Evolutionary conservation across 768 basidiomycete genomes (phyloP).

Genomic region (Artomyces pyxidatus): DNA sequence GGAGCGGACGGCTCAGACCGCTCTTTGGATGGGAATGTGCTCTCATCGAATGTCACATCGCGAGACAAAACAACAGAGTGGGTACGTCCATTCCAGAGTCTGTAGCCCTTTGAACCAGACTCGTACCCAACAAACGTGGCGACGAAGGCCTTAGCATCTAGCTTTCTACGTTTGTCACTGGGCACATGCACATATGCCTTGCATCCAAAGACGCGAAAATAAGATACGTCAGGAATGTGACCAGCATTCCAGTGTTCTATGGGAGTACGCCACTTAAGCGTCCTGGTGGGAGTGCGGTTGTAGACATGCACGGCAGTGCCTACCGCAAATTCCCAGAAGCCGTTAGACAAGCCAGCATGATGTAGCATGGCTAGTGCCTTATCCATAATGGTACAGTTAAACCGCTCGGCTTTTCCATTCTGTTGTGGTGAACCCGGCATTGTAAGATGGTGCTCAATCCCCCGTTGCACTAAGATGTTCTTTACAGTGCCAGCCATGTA

Average conservation of each 20-base stretch:
- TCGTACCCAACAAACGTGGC: constrained; percentile 21
- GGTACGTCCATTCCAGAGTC: constrained; percentile 15
- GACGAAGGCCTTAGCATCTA: constrained; percentile 12
- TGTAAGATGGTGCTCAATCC: too few species aligned
- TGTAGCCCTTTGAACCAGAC: constrained; percentile 18
- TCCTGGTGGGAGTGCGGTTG: neutral
- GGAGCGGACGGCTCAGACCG: too few species aligned
- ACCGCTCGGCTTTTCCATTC: constrained; percentile 29
- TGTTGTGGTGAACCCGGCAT: too few species aligned
- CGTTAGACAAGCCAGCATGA: neutral
- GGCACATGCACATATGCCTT: constrained; percentile 17
- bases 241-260: constrained; percentile 9
- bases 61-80: constrained; percentile 9
- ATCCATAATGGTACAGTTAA: constrained; percentile 27
- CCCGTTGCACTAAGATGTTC: too few species aligned
- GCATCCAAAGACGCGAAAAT: constrained; percentile 22
- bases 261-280: neutral
- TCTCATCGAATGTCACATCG: constrained; percentile 19
- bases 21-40: too few species aligned
- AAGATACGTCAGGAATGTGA: constrained; percentile 12
- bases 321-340: neutral
- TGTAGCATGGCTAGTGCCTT: constrained; percentile 4
- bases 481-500: too few species aligned
- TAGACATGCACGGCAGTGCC: neutral
- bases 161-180: constrained; percentile 17